Conservation (phyloP, 2,329 filamentous ascomycete genomes). For the Lachnellula cervina region DNA sequence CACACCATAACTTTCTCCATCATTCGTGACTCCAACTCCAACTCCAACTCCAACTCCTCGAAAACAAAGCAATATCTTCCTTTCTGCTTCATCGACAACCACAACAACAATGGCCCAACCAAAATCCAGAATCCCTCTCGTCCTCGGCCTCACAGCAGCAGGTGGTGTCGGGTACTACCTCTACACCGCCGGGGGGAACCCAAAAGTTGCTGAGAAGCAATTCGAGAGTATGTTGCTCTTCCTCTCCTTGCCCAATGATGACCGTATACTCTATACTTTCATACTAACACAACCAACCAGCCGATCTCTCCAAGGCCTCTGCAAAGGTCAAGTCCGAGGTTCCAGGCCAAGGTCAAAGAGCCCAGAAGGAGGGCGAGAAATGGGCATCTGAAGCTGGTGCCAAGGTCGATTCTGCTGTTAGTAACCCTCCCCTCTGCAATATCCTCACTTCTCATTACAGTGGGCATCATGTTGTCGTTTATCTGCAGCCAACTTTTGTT, state of each 20-base stretch:
- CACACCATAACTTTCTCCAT: not conserved
- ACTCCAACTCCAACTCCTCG: not conserved
- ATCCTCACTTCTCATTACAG: not conserved
- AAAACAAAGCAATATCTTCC: not conserved
- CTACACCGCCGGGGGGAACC: constrained; percentile 76
- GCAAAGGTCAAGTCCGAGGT: constrained; percentile 62
- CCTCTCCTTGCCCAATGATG: not conserved
- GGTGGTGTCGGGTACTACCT: constrained; percentile 83
- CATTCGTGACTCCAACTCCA: not conserved
- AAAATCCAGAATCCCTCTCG: constrained; percentile 35
- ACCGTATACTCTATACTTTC: no score
- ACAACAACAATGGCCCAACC: constrained; percentile 29
- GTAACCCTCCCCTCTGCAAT: constrained; percentile 31
- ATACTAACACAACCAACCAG: constrained; percentile 43
- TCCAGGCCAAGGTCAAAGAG: constrained; percentile 56
- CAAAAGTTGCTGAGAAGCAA: constrained; percentile 80
- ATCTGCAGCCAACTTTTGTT: not conserved
- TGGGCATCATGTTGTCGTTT: not conserved
- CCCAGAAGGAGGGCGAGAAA: constrained; percentile 60
- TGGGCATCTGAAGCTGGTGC: constrained; percentile 57
- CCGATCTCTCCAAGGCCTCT: constrained; percentile 68
- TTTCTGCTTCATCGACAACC: constrained; percentile 1
- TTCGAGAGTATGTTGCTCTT: constrained; percentile 63
- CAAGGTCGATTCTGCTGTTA: constrained; percentile 65
- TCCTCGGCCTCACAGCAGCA: constrained; percentile 58